phyloP scores from a whole-genome alignment of 768 basidiomycete genomes.

The Botryobasidium botryosum region DNA sequence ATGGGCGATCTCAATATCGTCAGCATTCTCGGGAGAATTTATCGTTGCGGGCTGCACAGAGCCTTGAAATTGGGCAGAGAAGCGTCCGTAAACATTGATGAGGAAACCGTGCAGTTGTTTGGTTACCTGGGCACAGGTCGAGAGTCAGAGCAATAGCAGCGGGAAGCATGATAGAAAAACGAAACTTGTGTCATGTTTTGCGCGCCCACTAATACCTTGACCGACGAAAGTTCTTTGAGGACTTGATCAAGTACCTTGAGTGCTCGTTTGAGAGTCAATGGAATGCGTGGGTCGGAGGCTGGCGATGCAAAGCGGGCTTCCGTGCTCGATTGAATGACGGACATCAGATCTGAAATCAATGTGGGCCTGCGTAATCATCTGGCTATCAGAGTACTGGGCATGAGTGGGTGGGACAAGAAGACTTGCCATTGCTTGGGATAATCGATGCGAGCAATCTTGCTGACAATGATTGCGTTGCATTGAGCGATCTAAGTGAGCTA shows the following conservation, averaged over 20 bases:
- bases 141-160: neutral
- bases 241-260: constrained; percentile 47
- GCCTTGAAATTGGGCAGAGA: constrained; percentile 26
- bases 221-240: constrained; percentile 49
- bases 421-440: constrained; percentile 53
- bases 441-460: constrained; percentile 64
- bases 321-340: constrained; percentile 36
- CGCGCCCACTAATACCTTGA: constrained; percentile 54
- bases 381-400: constrained; percentile 9
- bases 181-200: constrained; percentile 47
- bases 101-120: constrained; percentile 37
- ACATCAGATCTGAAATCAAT: constrained; percentile 37
- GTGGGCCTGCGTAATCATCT: constrained; percentile 32
- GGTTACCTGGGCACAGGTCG: constrained; percentile 28
- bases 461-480: constrained; percentile 56
- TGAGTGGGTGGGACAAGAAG: constrained; percentile 10
- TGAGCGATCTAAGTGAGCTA: constrained; percentile 43
- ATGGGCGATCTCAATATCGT: constrained; percentile 42
- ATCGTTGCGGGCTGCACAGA: constrained; percentile 22
- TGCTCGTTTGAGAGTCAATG: constrained; percentile 38
- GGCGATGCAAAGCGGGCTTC: constrained; percentile 31
- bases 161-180: constrained; percentile 13
- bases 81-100: constrained; percentile 40
- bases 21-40: constrained; percentile 22
- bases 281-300: constrained; percentile 27